A percentile compares a stretch with the other conserved stretches of the same genome.
These are phyloP conservation scores for Backusella tuberculispora DNA, from an alignment of 192 early-diverging fungal genomes.

Conservation along the genomic window DNA sequence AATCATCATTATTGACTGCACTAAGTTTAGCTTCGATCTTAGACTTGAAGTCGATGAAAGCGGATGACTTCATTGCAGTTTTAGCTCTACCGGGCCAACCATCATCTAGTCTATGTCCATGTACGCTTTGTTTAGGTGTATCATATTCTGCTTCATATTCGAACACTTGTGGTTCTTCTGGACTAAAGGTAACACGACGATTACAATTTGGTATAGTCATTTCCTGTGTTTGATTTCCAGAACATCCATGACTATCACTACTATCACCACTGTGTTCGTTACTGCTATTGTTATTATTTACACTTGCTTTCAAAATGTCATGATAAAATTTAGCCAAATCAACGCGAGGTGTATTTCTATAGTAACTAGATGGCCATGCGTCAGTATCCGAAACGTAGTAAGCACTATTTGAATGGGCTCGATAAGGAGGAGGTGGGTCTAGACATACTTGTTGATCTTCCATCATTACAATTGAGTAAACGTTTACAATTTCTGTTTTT, in stretches of 20 bases:
- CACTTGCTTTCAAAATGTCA: constrained; percentile 6
- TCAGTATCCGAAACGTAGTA: not conserved
- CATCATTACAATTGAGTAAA: not conserved
- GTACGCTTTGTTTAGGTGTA: not conserved
- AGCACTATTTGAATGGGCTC: not conserved
- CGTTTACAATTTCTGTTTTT: not conserved
- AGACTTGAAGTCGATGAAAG: constrained; percentile 23
- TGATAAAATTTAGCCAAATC: constrained; percentile 22
- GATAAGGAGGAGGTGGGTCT: constrained; percentile 13
- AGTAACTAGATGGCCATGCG: constrained; percentile 21
- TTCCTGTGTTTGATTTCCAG: not conserved
- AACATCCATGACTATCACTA: not conserved
- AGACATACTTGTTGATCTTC: not conserved
- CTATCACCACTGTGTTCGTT: not conserved
- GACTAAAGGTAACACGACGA: constrained; percentile 8
- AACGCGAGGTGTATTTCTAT: not conserved
- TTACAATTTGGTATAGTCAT: not conserved
- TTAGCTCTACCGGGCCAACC: constrained; percentile 23
- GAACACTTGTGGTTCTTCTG: constrained; percentile 13
- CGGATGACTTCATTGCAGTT: constrained; percentile 13
- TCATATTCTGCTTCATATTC: constrained; percentile 30
- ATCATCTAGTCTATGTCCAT: not conserved
- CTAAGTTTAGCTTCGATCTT: constrained; percentile 26
- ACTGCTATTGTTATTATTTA: not conserved
- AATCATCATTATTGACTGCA: constrained; percentile 10